Conservation (phyloP, 371 early-diverging fungal genomes). For the Rhizopus stolonifer region DNA sequence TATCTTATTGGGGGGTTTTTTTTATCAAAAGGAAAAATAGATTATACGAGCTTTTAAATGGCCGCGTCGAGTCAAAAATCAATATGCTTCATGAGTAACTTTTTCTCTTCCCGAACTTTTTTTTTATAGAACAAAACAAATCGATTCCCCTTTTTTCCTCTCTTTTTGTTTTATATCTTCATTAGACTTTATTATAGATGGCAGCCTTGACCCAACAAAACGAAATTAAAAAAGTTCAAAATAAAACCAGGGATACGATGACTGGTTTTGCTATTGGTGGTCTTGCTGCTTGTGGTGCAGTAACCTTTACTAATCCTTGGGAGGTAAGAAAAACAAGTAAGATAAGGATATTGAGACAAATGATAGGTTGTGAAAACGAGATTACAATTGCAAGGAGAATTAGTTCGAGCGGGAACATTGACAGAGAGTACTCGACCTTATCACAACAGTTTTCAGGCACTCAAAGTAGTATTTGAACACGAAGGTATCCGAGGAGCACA, state of each 20-base stretch:
- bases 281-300: slow-evolving; percentile 86
- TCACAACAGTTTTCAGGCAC: slow-evolving; percentile 76
- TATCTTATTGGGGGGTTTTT: no score
- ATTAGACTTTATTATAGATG: slow-evolving; percentile 1
- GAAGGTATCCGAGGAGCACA: slow-evolving; percentile 91
- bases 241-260: slow-evolving; percentile 34
- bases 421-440: slow-evolving; percentile 65
- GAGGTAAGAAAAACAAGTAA: slow-evolving; percentile 60
- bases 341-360: not conserved
- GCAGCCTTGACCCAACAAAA: slow-evolving; percentile 6
- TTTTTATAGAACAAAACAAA: not conserved
- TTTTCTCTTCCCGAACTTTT: not conserved
- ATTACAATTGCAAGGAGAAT: slow-evolving; percentile 94
- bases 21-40: slow-evolving; percentile 1
- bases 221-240: not conserved
- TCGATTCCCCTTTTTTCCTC: not conserved
- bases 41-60: not conserved
- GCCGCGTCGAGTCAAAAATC: not conserved
- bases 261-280: slow-evolving; percentile 74
- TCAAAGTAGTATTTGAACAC: slow-evolving; percentile 71
- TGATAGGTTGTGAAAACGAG: slow-evolving; percentile 91
- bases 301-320: slow-evolving; percentile 92
- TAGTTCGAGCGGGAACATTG: slow-evolving; percentile 53
- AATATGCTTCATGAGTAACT: not conserved
- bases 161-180: slow-evolving; percentile 1